Base-by-base conservation (phyloP, 163 green algal genomes). In the Scenedesmus sp. region DNA sequence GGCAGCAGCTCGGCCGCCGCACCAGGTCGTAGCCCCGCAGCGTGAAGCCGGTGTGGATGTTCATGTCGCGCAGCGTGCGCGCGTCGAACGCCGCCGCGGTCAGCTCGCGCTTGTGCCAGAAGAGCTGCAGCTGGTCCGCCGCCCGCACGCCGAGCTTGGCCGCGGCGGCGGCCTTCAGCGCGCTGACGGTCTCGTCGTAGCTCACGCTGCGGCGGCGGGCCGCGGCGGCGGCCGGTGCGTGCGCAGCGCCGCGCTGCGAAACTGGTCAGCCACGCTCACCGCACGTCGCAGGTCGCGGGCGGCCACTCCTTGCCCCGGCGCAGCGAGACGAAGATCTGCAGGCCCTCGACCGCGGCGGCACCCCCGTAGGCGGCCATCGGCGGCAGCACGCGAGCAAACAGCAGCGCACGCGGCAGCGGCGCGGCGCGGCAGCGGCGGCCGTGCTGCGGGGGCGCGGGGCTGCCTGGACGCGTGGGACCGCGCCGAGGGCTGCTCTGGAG, bases 321-420 rank as follows among this genome's bases (percentile, higher is more conserved):
- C 15, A 94, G 69, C 6, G 81, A 90, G 9, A 94, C 69, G 34
- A 94, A 94, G 22, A 94, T 94, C 79, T 94, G 89, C 48, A 93
- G 91, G 18, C 89, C 89, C 4, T 76, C 79, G 0, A 83, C 62
- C 26, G 71, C 56, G 28, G 36, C 71, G 56, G 78, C 69, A 9
- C 81, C 81, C 31, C 84, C 81, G 54, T 87, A 87, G 6, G 84
- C 84, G 57, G 81, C 84, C n/a, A n/a, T n/a, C n/a, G n/a, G n/a
- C n/a, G n/a, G n/a, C n/a, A n/a, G n/a, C n/a, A n/a, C n/a, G n/a
- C n/a, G n/a, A n/a, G n/a, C n/a, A n/a, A n/a, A n/a, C n/a, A n/a
- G n/a, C n/a, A n/a, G n/a, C n/a, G n/a, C n/a, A n/a, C n/a, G n/a
- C n/a, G n/a, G n/a, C n/a, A n/a, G n/a, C n/a, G n/a, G n/a, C n/a